A percentile compares a stretch with the other conserved stretches of the same genome.
phyloP scores from a whole-genome alignment of 2,329 filamentous ascomycete species.

The Neopestalotiopsis clavispora region DNA sequence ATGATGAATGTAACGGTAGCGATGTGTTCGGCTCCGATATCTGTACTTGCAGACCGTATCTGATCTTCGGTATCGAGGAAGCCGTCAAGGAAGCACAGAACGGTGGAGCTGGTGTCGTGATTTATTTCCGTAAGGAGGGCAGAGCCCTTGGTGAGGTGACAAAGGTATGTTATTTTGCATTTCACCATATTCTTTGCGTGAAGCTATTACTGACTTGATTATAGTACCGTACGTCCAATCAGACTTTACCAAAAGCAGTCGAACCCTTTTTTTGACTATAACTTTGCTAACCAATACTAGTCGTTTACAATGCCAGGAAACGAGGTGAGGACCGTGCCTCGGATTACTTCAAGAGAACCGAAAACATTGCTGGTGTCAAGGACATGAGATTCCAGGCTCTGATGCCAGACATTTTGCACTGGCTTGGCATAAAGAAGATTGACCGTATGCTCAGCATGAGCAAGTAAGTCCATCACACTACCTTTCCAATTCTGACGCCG shows the following conservation, averaged over 20 bases:
- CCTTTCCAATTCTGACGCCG: not conserved
- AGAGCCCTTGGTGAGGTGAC: slow-evolving; percentile 93
- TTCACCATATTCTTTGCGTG: slow-evolving; percentile 36
- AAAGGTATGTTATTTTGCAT: slow-evolving; percentile 61
- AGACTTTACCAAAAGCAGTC: not conserved
- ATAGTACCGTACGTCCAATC: slow-evolving; percentile 50
- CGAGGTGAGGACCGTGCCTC: slow-evolving; percentile 79
- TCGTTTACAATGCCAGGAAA: slow-evolving; percentile 81
- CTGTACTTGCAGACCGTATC: slow-evolving; percentile 93
- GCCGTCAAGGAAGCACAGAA: slow-evolving; percentile 96
- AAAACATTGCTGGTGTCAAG: slow-evolving; percentile 97
- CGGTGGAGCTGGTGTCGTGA: slow-evolving; percentile 91
- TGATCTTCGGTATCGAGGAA: slow-evolving; percentile 96
- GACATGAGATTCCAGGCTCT: slow-evolving; percentile 97
- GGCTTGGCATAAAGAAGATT: slow-evolving; percentile 98
- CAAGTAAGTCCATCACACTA: slow-evolving; percentile 64
- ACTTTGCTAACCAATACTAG: slow-evolving; percentile 31
- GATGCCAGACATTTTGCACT: slow-evolving; percentile 97
- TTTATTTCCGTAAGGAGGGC: slow-evolving; percentile 98
- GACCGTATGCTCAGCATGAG: slow-evolving; percentile 99
- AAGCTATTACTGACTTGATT: slow-evolving; percentile 34
- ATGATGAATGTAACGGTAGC: slow-evolving; percentile 86
- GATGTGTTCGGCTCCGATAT: slow-evolving; percentile 99
- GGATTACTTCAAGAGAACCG: slow-evolving; percentile 96
- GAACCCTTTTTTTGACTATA: not conserved